A percentile compares a stretch with the other conserved stretches of the same genome.
phyloP scores from a whole-genome alignment of 805 yeast species.

The Candida peoriensis region DNA sequence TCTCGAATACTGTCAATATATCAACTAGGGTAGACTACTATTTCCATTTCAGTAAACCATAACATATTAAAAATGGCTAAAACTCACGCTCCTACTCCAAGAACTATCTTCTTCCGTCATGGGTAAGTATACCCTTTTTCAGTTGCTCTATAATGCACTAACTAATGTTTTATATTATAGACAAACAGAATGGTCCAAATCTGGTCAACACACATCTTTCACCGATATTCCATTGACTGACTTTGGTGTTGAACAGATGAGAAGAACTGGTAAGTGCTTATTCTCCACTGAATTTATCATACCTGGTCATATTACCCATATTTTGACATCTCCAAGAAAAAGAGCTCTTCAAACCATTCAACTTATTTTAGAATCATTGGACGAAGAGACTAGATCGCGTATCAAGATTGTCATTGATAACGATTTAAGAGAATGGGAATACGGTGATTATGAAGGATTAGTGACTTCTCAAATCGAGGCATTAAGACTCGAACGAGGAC shows the following conservation, averaged over 20 bases:
- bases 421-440: constrained; percentile 90
- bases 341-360: constrained; percentile 76
- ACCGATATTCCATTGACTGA: constrained; percentile 79
- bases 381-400: constrained; percentile 34
- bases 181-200: constrained; percentile 93
- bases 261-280: constrained; percentile 63
- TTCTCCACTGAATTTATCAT: constrained; percentile 63
- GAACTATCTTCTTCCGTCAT: constrained; percentile 71
- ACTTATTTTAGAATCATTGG: constrained; percentile 49
- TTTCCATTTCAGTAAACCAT: too few species aligned
- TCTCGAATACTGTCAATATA: too few species aligned
- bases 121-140: too few species aligned
- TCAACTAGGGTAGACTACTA: too few species aligned
- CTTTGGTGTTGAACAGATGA: constrained; percentile 74
- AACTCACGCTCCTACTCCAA: constrained; percentile 51
- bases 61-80: neutral
- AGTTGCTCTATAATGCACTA: constrained; percentile 68
- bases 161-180: constrained; percentile 75
- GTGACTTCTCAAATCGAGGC: constrained; percentile 60
- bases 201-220: constrained; percentile 85
- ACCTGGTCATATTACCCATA: constrained; percentile 54
- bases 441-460: constrained; percentile 92
- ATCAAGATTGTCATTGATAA: constrained; percentile 50
- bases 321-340: constrained; percentile 75
- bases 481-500: constrained; percentile 54